A percentile compares a stretch with the other conserved stretches of the same genome.
These are phyloP conservation scores for Tolypocladium endophyticum DNA, from an alignment of 2,329 filamentous ascomycete genomes.

Conservation along the genomic window DNA sequence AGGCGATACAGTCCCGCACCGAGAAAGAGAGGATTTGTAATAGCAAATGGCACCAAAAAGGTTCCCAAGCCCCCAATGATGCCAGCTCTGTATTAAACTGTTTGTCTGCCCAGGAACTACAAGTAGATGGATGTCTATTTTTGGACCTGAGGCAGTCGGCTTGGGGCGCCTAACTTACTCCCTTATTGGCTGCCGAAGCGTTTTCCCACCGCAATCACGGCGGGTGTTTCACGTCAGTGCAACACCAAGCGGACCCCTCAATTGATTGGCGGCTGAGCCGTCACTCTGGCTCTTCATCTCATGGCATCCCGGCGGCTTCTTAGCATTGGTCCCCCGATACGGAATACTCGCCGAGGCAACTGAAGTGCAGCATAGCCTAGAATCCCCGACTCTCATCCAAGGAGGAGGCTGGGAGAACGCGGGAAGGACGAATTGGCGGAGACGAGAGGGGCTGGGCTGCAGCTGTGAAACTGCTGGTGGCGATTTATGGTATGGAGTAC, in stretches of 20 bases:
- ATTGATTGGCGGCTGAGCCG: neutral
- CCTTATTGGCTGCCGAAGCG: neutral
- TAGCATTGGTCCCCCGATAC: neutral
- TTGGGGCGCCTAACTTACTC: neutral
- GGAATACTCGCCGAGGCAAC: neutral
- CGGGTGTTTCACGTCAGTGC: neutral
- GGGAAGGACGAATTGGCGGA: neutral
- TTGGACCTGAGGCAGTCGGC: neutral
- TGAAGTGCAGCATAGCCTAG: neutral
- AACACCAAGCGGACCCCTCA: neutral
- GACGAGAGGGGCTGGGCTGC: neutral
- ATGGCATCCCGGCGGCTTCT: too few species aligned
- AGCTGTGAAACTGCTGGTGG: neutral
- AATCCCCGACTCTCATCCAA: neutral
- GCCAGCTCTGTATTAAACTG: neutral
- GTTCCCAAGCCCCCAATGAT: too few species aligned
- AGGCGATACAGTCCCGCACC: neutral
- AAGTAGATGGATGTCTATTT: neutral
- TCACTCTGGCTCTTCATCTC: too few species aligned
- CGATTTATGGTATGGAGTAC: neutral
- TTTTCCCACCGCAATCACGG: neutral
- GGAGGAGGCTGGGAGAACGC: neutral
- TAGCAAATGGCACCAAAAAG: neutral
- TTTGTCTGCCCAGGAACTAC: neutral
- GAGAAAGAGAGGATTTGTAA: neutral